phyloP scores from a whole-genome alignment of 768 basidiomycete species.

The Tulasnella sp. region DNA sequence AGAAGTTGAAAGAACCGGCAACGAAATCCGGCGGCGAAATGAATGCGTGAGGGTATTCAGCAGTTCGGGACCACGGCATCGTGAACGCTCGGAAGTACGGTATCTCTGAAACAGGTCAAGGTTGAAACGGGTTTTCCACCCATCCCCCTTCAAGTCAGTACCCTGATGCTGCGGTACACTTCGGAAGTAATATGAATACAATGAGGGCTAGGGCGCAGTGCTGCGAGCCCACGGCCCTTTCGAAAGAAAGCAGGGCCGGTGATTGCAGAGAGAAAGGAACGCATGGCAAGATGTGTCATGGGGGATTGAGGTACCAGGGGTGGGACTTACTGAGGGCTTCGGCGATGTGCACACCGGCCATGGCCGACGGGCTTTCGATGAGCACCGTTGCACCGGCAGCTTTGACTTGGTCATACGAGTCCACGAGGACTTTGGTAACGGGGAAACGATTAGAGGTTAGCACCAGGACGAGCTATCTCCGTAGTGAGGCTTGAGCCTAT shows the following conservation, averaged over 20 bases:
- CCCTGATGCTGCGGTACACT: neutral
- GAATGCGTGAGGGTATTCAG: conserved; percentile 59
- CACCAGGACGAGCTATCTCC: neutral
- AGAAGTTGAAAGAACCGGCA: conserved; percentile 46
- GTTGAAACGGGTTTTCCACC: neutral
- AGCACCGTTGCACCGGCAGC: conserved; percentile 52
- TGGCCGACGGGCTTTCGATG: conserved; percentile 58
- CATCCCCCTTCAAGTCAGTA: neutral
- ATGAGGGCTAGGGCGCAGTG: too few species aligned
- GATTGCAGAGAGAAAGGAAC: neutral
- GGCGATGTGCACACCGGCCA: conserved; percentile 66
- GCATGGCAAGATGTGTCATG: neutral
- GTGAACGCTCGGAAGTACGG: conserved; percentile 61
- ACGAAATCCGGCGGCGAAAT: conserved; percentile 55
- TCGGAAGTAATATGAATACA: neutral
- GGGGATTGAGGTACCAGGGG: neutral
- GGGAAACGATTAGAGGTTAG: neutral
- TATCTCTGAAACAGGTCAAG: conserved; percentile 36
- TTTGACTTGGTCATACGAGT: conserved; percentile 55
- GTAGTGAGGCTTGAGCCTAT: neutral
- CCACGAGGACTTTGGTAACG: conserved; percentile 41
- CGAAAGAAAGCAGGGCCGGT: neutral
- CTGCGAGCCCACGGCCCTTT: too few species aligned
- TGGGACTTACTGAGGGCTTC: conserved; percentile 47
- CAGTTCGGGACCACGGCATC: conserved; percentile 46